Conservation (phyloP, 1,284 basidiomycete species). For the Melanopsichium pennsylvanicum region DNA sequence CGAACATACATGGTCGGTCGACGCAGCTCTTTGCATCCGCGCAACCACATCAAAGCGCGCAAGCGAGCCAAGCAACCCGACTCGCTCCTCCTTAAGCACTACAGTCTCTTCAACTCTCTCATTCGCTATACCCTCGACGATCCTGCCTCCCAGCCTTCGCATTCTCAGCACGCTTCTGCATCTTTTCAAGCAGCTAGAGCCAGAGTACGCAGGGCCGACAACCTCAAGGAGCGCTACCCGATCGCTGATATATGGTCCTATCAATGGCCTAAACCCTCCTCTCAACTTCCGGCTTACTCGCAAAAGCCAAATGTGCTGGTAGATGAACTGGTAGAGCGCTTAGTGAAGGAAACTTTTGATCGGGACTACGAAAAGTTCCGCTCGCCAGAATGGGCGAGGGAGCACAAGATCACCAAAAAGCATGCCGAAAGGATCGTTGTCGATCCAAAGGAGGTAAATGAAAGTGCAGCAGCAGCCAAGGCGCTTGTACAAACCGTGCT, state of each 20-base stretch:
- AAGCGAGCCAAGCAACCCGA: constrained; percentile 1
- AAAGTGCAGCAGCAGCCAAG: constrained; percentile 23
- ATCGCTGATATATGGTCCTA: constrained; percentile 5
- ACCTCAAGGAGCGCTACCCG: constrained; percentile 11
- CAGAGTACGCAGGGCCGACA: background rate
- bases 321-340: constrained; percentile 5
- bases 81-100: constrained; percentile 26
- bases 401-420: constrained; percentile 15
- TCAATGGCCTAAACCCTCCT: constrained; percentile 10
- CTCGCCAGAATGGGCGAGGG: constrained; percentile 10
- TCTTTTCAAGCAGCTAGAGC: background rate
- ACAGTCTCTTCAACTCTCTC: constrained; percentile 26
- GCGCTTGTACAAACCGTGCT: constrained; percentile 17
- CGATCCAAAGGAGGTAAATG: constrained; percentile 13
- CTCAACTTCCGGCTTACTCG: constrained; percentile 8
- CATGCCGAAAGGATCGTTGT: constrained; percentile 19
- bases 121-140: constrained; percentile 12
- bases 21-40: background rate
- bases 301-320: constrained; percentile 3
- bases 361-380: constrained; percentile 25
- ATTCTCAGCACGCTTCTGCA: no score
- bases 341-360: constrained; percentile 24
- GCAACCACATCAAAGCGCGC: constrained; percentile 1
- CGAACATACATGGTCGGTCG: constrained; percentile 1
- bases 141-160: no score